Evolutionary conservation across 352 stramenopile species (phyloP).

Genomic region (Globisporangium barbulae): DNA sequence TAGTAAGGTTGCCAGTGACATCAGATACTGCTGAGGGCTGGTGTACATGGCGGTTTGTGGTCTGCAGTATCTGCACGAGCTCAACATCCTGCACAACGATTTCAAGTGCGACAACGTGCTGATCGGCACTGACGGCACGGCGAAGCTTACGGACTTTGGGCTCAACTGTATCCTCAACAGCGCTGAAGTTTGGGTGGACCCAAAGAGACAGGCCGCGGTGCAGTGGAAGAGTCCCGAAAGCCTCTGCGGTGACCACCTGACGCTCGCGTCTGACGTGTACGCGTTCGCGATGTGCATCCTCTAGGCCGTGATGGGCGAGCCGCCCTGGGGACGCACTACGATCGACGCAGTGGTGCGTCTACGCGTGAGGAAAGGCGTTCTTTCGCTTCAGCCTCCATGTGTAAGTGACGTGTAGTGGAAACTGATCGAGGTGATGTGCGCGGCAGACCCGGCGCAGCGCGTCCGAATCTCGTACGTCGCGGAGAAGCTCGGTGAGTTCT

Average conservation of each 20-base stretch:
- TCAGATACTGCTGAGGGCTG: neutral
- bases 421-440: conserved; percentile 6
- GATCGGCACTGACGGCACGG: neutral
- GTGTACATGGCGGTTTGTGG: neutral
- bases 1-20: neutral
- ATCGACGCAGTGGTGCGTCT: neutral
- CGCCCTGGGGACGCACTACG: neutral
- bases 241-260: neutral
- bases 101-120: conserved; percentile 15
- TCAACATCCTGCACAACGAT: conserved; percentile 6
- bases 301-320: conserved; percentile 6
- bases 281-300: conserved; percentile 12
- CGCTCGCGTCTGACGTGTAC: conserved; percentile 8
- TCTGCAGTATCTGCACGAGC: conserved; percentile 6
- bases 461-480: neutral
- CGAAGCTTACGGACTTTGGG: conserved; percentile 15
- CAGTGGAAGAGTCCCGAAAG: conserved; percentile 5
- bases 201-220: neutral
- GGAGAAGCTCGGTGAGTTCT: conserved; percentile 2
- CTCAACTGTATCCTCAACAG: conserved; percentile 12
- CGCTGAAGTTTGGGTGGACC: neutral
- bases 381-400: neutral
- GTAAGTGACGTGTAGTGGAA: neutral
- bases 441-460: neutral
- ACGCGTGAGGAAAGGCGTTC: neutral